Base-by-base conservation (phyloP, 1,284 basidiomycete species). In the Stygiomarasmius scandens region DNA sequence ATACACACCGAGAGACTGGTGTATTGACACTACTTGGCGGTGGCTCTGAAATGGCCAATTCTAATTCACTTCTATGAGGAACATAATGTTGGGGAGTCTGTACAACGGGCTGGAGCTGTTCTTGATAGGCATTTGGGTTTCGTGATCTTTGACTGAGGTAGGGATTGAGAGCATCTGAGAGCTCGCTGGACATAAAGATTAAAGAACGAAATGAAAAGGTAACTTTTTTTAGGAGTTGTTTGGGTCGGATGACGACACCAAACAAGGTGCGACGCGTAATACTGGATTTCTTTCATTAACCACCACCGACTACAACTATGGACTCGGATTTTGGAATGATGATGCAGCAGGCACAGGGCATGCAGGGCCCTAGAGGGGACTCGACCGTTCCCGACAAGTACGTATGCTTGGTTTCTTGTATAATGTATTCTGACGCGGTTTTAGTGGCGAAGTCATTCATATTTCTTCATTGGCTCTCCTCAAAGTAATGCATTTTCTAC, bases 371-470 rank as follows among this genome's bases (percentile, higher is more conserved):
- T 38, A 74, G 78, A 5, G 75, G 72, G 29, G 88, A 90, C 57
- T 66, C 74, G 1, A 75, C 75, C 34, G 79, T 85, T 16, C 90
- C 90, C 53, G 90, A 92, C 80, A 92, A 91, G 89, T 91, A 63
- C 57, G 78, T 73, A 50, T 19, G 38, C 27, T 50, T 44, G 55
- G 43, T 23, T 23, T 55, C 54, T 45, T 44, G 48, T 51, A 24
- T 52, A 52, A 53, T 60, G 50, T 53, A 53, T 59, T 56, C 53
- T 22, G 44, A 38, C 57, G 56, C 47, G 27, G n/a, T 44, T 51
- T 38, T 52, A 96, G 94, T 71, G 94, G 95, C 71, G 95, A 98
- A 78, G 93, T 95, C 63, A 95, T 98, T 60, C 94, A 97, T 74
- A 98, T 98, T 67, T 96, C 95, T 16, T 95, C 93, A 9, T 77